phyloP scores from a whole-genome alignment of 768 basidiomycete species.

The Amanita rubescens region DNA sequence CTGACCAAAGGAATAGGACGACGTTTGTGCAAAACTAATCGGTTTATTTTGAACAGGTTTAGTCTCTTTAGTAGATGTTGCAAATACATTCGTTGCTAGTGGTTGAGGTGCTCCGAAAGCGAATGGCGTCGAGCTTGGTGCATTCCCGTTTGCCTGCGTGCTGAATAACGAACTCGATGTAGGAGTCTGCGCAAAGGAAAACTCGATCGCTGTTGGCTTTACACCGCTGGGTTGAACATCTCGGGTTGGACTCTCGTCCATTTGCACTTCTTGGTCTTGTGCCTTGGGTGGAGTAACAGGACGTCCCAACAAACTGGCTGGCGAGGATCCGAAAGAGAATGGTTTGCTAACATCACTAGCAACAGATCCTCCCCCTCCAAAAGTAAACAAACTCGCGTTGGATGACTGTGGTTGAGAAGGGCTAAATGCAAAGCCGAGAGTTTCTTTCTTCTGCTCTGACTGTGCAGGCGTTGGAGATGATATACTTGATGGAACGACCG shows the following conservation, averaged over 20 bases:
- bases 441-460: slow-evolving; percentile 14
- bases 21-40: slow-evolving; percentile 40
- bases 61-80: slow-evolving; percentile 27
- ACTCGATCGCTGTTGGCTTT: slow-evolving; percentile 33
- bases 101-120: slow-evolving; percentile 32
- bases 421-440: slow-evolving; percentile 39
- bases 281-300: slow-evolving; percentile 62
- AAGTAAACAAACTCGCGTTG: slow-evolving; percentile 34
- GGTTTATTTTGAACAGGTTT: slow-evolving; percentile 39
- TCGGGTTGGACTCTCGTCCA: slow-evolving; percentile 78
- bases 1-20: slow-evolving; percentile 1
- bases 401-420: slow-evolving; percentile 25
- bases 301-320: slow-evolving; percentile 29
- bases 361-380: slow-evolving; percentile 37
- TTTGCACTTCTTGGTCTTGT: slow-evolving; percentile 58
- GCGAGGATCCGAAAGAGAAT: slow-evolving; percentile 42
- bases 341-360: slow-evolving; percentile 42
- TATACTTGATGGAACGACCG: background rate
- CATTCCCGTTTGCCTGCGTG: slow-evolving; percentile 15
- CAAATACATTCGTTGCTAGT: slow-evolving; percentile 38
- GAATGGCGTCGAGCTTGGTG: slow-evolving; percentile 25
- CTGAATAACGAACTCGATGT: slow-evolving; percentile 24
- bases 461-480: background rate
- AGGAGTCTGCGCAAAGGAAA: slow-evolving; percentile 39
- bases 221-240: slow-evolving; percentile 42